A percentile compares a stretch with the other conserved stretches of the same genome.
Evolutionary conservation across 805 yeast species (phyloP).

Genomic region (Naumovozyma dairenensis): DNA sequence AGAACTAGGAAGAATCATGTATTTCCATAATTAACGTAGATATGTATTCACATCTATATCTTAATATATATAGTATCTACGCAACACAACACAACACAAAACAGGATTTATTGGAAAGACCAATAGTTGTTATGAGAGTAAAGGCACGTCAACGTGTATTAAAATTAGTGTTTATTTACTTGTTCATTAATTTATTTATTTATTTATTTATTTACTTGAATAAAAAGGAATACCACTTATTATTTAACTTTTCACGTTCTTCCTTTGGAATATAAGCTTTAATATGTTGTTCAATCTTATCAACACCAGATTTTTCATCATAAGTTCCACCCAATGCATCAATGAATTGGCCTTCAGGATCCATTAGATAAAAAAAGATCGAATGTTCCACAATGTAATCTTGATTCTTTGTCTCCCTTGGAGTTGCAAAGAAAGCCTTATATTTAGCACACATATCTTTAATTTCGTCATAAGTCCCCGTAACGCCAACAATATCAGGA

Average conservation of each 20-base stretch:
- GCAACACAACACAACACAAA: too few relatives aligned
- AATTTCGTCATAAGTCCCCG: conserved; percentile 81
- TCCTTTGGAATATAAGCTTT: conserved; percentile 67
- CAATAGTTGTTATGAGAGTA: too few relatives aligned
- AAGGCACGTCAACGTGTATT: too few relatives aligned
- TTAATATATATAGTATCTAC: too few relatives aligned
- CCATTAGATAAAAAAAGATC: conserved; percentile 92
- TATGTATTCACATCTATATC: too few relatives aligned
- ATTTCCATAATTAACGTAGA: not conserved
- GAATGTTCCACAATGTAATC: conserved; percentile 95
- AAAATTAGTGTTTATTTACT: too few relatives aligned
- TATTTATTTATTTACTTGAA: conserved; percentile 16
- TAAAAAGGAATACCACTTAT: conserved; percentile 42
- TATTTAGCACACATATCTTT: conserved; percentile 77
- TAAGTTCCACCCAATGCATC: conserved; percentile 92
- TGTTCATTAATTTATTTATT: too few relatives aligned
- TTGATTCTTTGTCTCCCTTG: conserved; percentile 86
- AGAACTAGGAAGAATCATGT: conserved; percentile 36
- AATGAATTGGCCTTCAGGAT: conserved; percentile 89
- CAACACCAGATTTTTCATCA: conserved; percentile 64
- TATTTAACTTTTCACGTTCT: conserved; percentile 55
- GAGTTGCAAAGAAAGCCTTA: conserved; percentile 95
- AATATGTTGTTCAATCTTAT: conserved; percentile 66
- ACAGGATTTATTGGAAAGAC: too few relatives aligned
- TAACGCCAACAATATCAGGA: conserved; percentile 76